Evolutionary conservation across 371 early-diverging fungal species (phyloP), one percentile per base, ranked within the genome.

Genomic region (Conidiobolus incongruus): DNA sequence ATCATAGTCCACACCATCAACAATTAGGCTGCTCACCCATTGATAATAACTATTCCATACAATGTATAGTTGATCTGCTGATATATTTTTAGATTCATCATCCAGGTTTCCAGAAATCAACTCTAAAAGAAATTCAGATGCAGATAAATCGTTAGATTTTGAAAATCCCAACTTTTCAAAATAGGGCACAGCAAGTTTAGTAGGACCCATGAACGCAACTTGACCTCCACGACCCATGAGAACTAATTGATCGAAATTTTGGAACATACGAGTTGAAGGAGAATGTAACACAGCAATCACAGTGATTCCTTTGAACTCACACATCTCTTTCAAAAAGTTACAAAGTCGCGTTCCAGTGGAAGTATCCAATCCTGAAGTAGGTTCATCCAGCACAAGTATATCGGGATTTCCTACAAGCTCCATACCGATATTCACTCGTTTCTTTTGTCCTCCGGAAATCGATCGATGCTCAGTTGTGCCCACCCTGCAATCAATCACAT

Each of bases 381-480:
- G 89, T 53, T 96, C 96, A 53, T 97, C 98, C 53, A 94, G 53
- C 50, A 94, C 85, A 40, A 95, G 54, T 24, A 91, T 66, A 8
- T 75, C 71, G 1, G 97, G 86, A 21, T 87, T 79, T 1, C 78
- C 78, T 4, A 77, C 76, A 2, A 82, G 62, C 54, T 86, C 88
- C 58, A 77, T 68, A 11, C 79, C 91, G 42, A 90, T 79, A 47
- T 76, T 75, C 35, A 79, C 75, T 12, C 84, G 68, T 58, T 86
- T 87, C 37, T 78, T 65, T 50, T 89, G 83, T 15, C 86, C 88
- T 15, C 88, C 90, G 22, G 76, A 75, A 13, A 86, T 64, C 1
- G 81, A 81, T 20, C 77, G 67, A 2, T 49, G 51, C 17, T 59
- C 66, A 42, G 63, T 61, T 35, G 72, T 66, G 21, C 86, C 86